Evolutionary conservation across 805 yeast genomes (phyloP).

Genomic region (Kurtzmaniella fragi): DNA sequence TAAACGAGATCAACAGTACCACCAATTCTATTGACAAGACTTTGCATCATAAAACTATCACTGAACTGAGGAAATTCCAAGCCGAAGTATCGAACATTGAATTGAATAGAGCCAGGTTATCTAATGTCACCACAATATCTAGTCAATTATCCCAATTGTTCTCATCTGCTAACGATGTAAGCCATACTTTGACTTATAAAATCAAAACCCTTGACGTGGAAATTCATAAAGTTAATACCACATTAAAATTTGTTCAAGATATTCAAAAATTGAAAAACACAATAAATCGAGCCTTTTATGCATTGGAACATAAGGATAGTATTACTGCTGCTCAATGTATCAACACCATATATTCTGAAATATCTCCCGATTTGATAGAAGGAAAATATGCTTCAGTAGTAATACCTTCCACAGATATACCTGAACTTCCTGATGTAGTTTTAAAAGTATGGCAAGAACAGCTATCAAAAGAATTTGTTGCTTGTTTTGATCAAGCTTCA

Average conservation of each 20-base stretch:
- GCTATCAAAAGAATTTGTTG: constrained; percentile 51
- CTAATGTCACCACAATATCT: constrained; percentile 54
- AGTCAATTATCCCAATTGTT: constrained; percentile 51
- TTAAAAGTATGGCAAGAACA: constrained; percentile 55
- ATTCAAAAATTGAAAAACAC: constrained; percentile 63
- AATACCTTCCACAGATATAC: constrained; percentile 83
- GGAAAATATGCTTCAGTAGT: constrained; percentile 74
- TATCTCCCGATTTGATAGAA: constrained; percentile 49
- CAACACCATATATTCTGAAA: constrained; percentile 24
- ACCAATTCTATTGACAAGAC: constrained; percentile 20
- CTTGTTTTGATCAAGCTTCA: constrained; percentile 71
- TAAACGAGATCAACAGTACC: constrained; percentile 22
- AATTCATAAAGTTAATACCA: constrained; percentile 54
- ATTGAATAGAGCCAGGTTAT: constrained; percentile 56
- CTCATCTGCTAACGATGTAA: constrained; percentile 57
- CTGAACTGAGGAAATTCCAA: constrained; percentile 25
- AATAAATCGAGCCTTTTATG: constrained; percentile 59
- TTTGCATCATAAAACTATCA: constrained; percentile 17
- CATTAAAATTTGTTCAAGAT: constrained; percentile 59
- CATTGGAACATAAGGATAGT: constrained; percentile 69
- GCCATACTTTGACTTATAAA: constrained; percentile 61
- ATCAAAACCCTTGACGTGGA: constrained; percentile 70
- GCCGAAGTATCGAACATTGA: constrained; percentile 47
- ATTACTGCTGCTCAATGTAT: constrained; percentile 73
- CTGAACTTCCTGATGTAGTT: constrained; percentile 65